Evolutionary conservation across 2,329 filamentous ascomycete genomes (phyloP), one percentile per base, ranked within the genome.

Genomic region (Xylariaceae sp.): DNA sequence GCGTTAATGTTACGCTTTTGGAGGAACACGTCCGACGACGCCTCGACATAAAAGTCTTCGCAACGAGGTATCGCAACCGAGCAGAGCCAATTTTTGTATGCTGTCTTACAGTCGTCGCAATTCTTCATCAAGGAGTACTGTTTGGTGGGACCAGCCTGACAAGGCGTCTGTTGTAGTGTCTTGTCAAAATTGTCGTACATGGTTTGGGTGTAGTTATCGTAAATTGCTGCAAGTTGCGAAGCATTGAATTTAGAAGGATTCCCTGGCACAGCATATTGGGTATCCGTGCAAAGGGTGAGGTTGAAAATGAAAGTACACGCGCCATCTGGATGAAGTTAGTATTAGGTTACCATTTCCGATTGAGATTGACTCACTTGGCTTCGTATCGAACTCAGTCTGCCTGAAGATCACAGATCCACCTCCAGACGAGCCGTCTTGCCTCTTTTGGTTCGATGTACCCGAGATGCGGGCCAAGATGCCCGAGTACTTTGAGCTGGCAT

Each of bases 61-160:
- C 93, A 98, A 22, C 90, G 86, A 1, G 93, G 93, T 47, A 98
- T 93, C 13, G 82, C 85, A 19, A 97, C 89, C 18, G 88, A 86
- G 68, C 93, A 98, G 16, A 98, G 81, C 93, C 93, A 98, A 57
- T 82, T 74, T 63, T 94, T 96, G 74, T 98, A 98, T 8, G 89
- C 88, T 1, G 61, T 57, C 13, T 72, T 78, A 65, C 93, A 98
- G 63, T 94, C 78, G 33, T 70, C 64, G 69, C 93, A 98, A 52
- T 66, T 78, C 32, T 82, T 79, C 2, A 81, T 85, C 12, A 97
- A 79, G 1, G 89, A 95, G 67, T 95, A 98, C 49, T 79, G 78
- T 12, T 86, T 80, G 26, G 83, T 82, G 2, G 77, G 67, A 0
- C 78, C 77, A 3, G 88, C 84, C 54, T 95, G 83, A 71, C 93